These are phyloP conservation scores for Paracamarosporium sp. DNA, from an alignment of 2,329 filamentous ascomycete genomes.

Conservation along the genomic window DNA sequence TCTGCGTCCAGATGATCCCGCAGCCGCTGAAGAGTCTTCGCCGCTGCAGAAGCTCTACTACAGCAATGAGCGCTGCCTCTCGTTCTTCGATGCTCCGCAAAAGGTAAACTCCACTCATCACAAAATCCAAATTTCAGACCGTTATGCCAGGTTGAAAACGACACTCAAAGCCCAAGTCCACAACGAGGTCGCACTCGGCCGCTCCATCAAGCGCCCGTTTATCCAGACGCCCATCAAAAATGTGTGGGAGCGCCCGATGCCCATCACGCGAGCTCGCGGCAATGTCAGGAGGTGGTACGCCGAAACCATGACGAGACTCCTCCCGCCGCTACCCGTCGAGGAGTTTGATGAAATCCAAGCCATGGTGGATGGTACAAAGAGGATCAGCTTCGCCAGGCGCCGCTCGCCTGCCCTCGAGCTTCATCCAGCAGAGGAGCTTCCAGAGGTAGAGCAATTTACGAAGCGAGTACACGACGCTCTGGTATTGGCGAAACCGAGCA, in stretches of 20 bases:
- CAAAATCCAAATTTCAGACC: constrained; percentile 35
- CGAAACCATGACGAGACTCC: constrained; percentile 47
- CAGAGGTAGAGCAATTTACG: constrained; percentile 11
- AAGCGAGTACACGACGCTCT: constrained; percentile 24
- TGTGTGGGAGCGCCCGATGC: constrained; percentile 55
- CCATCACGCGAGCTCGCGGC: constrained; percentile 52
- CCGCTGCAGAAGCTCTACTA: constrained; percentile 47
- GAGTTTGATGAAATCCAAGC: constrained; percentile 54
- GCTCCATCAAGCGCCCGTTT: constrained; percentile 28
- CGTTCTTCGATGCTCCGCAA: constrained; percentile 39
- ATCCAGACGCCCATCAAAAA: constrained; percentile 53
- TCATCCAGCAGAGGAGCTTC: not conserved
- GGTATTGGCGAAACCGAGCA: constrained; percentile 32
- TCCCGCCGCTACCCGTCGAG: constrained; percentile 52
- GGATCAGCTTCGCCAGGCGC: constrained; percentile 28
- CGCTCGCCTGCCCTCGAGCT: constrained; percentile 20
- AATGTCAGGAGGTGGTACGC: constrained; percentile 53
- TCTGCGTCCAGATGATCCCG: constrained; percentile 29
- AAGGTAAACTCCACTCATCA: constrained; percentile 16
- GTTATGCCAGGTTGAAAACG: constrained; percentile 38
- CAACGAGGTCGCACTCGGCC: constrained; percentile 22
- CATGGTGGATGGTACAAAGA: constrained; percentile 45
- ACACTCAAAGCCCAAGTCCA: constrained; percentile 34
- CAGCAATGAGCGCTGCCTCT: constrained; percentile 36
- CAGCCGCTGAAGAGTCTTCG: constrained; percentile 10